Evolutionary conservation across 768 basidiomycete genomes (phyloP).

Genomic region (Boletus pseudopeckii): DNA sequence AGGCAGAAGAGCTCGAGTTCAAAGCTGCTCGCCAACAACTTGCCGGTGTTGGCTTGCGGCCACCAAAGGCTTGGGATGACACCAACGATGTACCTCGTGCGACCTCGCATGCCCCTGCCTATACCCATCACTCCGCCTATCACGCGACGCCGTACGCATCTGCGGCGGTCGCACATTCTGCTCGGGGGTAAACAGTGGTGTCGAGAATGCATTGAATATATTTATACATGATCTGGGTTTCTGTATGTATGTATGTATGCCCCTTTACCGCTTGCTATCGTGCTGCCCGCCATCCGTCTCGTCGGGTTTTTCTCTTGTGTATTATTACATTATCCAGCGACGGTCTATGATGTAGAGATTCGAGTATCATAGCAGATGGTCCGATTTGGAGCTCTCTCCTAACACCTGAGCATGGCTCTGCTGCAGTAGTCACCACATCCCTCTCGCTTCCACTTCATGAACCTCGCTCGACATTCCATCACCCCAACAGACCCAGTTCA

Average conservation of each 20-base stretch:
- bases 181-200: conserved; percentile 21
- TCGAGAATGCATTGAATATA: conserved; percentile 20
- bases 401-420: conserved; percentile 19
- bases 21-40: conserved; percentile 77
- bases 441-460: conserved; percentile 51
- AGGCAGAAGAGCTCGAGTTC: conserved; percentile 79
- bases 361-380: not conserved
- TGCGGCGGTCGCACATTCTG: conserved; percentile 29
- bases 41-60: conserved; percentile 67
- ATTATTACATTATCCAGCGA: conserved; percentile 13
- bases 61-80: conserved; percentile 73
- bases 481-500: conserved; percentile 70
- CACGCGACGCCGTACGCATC: conserved; percentile 25
- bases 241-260: conserved; percentile 29
- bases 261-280: conserved; percentile 15
- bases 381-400: conserved; percentile 13
- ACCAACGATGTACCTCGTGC: conserved; percentile 38
- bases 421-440: conserved; percentile 3
- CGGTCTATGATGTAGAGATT: conserved; percentile 3
- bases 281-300: conserved; percentile 9
- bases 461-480: conserved; percentile 83
- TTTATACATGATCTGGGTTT: conserved; percentile 17
- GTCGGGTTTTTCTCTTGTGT: conserved; percentile 22
- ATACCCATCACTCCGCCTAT: conserved; percentile 27
- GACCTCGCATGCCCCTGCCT: conserved; percentile 22